Evolutionary conservation across 768 basidiomycete genomes (phyloP), one percentile per base, ranked within the genome.

Genomic region (Antrodiella citrinella): DNA sequence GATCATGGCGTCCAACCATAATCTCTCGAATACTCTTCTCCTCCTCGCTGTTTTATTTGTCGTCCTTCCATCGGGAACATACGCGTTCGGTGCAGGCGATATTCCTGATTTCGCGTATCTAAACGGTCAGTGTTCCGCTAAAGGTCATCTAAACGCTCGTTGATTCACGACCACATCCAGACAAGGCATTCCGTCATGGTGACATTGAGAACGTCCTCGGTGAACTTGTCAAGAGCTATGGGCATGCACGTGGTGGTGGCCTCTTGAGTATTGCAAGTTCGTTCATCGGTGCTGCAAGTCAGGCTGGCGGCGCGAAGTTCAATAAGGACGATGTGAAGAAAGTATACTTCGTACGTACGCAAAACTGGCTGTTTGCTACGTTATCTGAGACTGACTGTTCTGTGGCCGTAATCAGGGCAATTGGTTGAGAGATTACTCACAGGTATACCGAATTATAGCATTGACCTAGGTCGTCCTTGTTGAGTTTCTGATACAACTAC

Each of bases 141-240:
- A n/a, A n/a, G 26, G 11, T 19, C 45, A 22, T 23, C 30, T 38
- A 23, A 39, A 20, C 23, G 23, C 25, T 48, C 10, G n/a, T n/a
- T n/a, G n/a, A n/a, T n/a, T n/a, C n/a, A n/a, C n/a, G n/a, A n/a
- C n/a, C n/a, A 10, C 10, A 13, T 10, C 21, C 56, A 78, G 79
- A 80, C 63, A 86, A 83, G 63, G 84, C 85, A 0, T 88, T 82
- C 65, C 71, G 84, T 46, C 84, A 86, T 70, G 83, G 84, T 12
- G 86, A 88, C 59, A 86, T 86, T 45, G 84, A 86, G 67, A 77
- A 78, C 58, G 73, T 83, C 54, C 73, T 86, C 22, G 73, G 75
- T 26, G 72, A 71, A n/a, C 65, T 84, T 4, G 73, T 73, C 47
- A 85, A 84, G 61, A 69, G 72, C 35, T 77, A 72, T 9, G 77